A percentile compares a stretch with the other conserved stretches of the same genome.
phyloP scores from a whole-genome alignment of 306 rosid species.

The Styphnolobium japonicum region DNA sequence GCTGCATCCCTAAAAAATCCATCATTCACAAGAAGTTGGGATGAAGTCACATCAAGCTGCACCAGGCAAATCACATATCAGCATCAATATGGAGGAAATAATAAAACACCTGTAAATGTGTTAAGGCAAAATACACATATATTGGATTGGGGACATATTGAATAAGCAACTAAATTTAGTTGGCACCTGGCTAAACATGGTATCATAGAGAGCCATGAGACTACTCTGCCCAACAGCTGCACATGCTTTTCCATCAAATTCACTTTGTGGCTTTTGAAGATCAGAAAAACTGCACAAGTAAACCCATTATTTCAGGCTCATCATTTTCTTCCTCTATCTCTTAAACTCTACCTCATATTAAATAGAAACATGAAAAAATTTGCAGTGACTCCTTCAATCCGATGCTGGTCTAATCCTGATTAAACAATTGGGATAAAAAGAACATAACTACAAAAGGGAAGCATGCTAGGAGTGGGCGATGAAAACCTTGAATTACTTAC shows the following conservation, averaged over 20 bases:
- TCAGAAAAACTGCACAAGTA: slow-evolving; percentile 68
- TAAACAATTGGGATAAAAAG: background rate
- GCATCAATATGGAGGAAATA: slow-evolving; percentile 3
- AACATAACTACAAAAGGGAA: background rate
- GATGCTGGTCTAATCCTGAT: background rate
- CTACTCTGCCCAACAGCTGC: slow-evolving; percentile 95
- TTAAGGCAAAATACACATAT: background rate
- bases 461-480: background rate
- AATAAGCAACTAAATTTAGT: background rate
- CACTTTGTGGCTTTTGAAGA: slow-evolving; percentile 70
- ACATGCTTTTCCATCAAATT: slow-evolving; percentile 85
- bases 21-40: slow-evolving; percentile 94
- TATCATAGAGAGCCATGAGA: slow-evolving; percentile 95
- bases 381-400: background rate
- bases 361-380: background rate
- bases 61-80: slow-evolving; percentile 15
- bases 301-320: slow-evolving; percentile 1
- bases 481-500: background rate
- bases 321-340: background rate
- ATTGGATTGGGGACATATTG: background rate
- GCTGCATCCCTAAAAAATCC: slow-evolving; percentile 58
- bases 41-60: slow-evolving; percentile 94
- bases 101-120: background rate
- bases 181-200: slow-evolving; percentile 83
- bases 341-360: background rate